These are phyloP conservation scores for Xylaria sp. DNA, from an alignment of 495 filamentous ascomycete species.

Conservation along the genomic window DNA sequence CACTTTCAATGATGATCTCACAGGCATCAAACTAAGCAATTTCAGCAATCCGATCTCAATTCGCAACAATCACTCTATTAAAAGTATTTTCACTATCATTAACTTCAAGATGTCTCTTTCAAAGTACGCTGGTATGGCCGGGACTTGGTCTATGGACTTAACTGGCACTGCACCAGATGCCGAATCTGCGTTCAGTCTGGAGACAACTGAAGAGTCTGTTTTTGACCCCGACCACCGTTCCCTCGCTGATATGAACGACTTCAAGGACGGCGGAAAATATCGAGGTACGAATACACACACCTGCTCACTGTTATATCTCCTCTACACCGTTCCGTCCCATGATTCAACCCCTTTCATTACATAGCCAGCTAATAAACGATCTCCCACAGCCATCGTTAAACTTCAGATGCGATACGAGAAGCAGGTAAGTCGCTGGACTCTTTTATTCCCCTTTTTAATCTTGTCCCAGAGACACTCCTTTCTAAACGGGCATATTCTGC, in stretches of 20 bases:
- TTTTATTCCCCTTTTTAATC: too few species aligned
- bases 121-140: conserved; percentile 19
- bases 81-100: not conserved
- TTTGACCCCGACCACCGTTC: conserved; percentile 40
- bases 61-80: not conserved
- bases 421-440: too few species aligned
- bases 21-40: not conserved
- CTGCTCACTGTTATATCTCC: not conserved
- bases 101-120: conserved; percentile 9
- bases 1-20: not conserved
- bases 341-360: not conserved
- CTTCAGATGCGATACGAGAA: conserved; percentile 46
- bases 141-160: conserved; percentile 16
- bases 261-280: conserved; percentile 46
- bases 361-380: not conserved
- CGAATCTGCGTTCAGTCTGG: not conserved
- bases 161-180: not conserved
- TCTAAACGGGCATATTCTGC: too few species aligned
- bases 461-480: too few species aligned
- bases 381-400: conserved; percentile 47
- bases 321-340: not conserved
- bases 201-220: conserved; percentile 33
- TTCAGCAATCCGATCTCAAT: not conserved
- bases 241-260: conserved; percentile 37
- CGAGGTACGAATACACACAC: conserved; percentile 42